These are phyloP conservation scores for Nitzschia sp. DNA, from an alignment of 108 stramenopile genomes.

Conservation along the genomic window DNA sequence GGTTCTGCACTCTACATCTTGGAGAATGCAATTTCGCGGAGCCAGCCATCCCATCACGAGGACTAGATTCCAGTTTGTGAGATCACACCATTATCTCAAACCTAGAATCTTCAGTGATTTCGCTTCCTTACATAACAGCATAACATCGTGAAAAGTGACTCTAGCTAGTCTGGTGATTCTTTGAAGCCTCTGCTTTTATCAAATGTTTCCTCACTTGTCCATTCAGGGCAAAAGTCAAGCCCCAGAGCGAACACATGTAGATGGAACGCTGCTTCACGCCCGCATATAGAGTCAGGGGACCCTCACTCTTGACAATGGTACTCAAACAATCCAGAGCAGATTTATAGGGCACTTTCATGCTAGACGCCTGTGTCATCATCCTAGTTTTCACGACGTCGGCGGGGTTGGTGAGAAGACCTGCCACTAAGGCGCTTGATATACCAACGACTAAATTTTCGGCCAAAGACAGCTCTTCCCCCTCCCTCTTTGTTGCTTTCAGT, in stretches of 20 bases:
- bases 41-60: not conserved
- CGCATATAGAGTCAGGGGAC: slow-evolving; percentile 44
- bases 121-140: too few relatives aligned
- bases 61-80: too few relatives aligned
- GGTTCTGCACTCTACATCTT: slow-evolving; percentile 13
- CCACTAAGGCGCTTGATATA: slow-evolving; percentile 52
- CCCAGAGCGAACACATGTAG: slow-evolving; percentile 74
- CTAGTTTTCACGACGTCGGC: slow-evolving; percentile 73
- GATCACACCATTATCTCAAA: too few relatives aligned
- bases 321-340: slow-evolving; percentile 59
- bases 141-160: too few relatives aligned
- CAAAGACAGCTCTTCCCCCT: slow-evolving; percentile 5
- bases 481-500: slow-evolving; percentile 2
- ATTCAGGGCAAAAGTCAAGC: slow-evolving; percentile 56
- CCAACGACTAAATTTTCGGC: slow-evolving; percentile 51
- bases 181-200: not conserved
- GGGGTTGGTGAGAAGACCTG: slow-evolving; percentile 53
- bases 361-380: slow-evolving; percentile 81
- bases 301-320: slow-evolving; percentile 55
- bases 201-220: slow-evolving; percentile 13
- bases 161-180: too few relatives aligned
- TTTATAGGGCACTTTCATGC: slow-evolving; percentile 50
- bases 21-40: slow-evolving; percentile 5
- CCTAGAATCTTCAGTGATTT: too few relatives aligned
- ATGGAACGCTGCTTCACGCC: slow-evolving; percentile 57